Evolutionary conservation across 352 stramenopile genomes (phyloP).

Genomic region (Salisapilia sapeloensis): DNA sequence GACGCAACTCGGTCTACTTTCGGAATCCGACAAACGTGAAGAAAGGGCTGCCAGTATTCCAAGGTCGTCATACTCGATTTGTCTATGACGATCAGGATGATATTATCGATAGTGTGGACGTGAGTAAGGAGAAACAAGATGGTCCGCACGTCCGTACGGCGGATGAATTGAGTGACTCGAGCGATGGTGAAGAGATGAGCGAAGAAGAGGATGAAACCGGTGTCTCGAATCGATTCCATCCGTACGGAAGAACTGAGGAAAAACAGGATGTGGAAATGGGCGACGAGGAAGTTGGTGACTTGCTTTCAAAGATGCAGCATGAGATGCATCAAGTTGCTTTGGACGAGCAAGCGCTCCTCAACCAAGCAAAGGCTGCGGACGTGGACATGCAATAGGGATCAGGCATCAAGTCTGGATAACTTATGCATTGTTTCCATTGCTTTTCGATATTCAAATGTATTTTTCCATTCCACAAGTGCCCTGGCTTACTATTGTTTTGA

Average conservation of each 20-base stretch:
- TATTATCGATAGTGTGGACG: constrained; percentile 44
- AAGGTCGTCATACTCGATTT: constrained; percentile 65
- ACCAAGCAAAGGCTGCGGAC: no score
- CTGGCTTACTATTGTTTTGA: no score
- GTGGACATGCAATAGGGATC: no score
- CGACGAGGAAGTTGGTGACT: constrained; percentile 16
- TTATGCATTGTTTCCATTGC: no score
- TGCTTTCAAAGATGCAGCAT: constrained; percentile 58
- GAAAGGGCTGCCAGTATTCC: constrained; percentile 46
- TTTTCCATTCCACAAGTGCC: no score
- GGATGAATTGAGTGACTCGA: constrained; percentile 27
- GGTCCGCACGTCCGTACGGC: constrained; percentile 43
- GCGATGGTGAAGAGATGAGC: constrained; percentile 16
- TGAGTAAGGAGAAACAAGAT: constrained; percentile 26
- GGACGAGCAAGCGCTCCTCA: constrained; percentile 15
- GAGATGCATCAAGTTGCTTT: constrained; percentile 43
- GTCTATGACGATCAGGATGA: constrained; percentile 62
- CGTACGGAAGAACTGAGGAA: constrained; percentile 7
- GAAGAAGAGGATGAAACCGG: constrained; percentile 15
- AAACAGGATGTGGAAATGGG: constrained; percentile 10
- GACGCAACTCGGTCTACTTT: constrained; percentile 40
- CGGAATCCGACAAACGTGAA: constrained; percentile 36
- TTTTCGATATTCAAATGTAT: no score
- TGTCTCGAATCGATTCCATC: constrained; percentile 8
- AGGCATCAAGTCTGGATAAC: no score